These are phyloP conservation scores for Macrolepiota dolichaula DNA, from an alignment of 768 basidiomycete species.

Conservation along the genomic window DNA sequence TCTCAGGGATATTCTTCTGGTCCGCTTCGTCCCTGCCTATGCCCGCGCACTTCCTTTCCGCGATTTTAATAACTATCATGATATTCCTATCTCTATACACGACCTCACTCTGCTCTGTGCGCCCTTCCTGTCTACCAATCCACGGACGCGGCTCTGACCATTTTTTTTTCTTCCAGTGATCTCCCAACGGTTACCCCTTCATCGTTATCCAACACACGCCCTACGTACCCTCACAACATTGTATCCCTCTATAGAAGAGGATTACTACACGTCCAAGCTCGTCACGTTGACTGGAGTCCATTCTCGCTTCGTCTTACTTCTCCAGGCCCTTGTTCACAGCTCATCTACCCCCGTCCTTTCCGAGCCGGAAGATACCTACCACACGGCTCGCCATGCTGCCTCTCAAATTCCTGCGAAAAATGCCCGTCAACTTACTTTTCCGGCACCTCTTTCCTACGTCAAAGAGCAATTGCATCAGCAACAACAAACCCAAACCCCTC, in stretches of 20 bases:
- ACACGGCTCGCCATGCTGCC: slow-evolving; percentile 22
- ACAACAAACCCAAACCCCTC: slow-evolving; percentile 13
- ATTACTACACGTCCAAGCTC: slow-evolving; percentile 34
- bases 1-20: slow-evolving; percentile 36
- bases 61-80: slow-evolving; percentile 36
- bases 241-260: slow-evolving; percentile 27
- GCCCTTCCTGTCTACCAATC: slow-evolving; percentile 20
- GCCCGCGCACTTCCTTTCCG: slow-evolving; percentile 35
- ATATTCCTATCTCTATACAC: slow-evolving; percentile 49
- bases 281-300: slow-evolving; percentile 56
- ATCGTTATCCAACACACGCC: slow-evolving; percentile 70
- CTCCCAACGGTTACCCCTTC: slow-evolving; percentile 61
- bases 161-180: slow-evolving; percentile 41
- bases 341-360: slow-evolving; percentile 42
- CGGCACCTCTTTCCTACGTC: slow-evolving; percentile 63
- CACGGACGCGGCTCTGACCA: slow-evolving; percentile 12
- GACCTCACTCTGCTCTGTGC: slow-evolving; percentile 66
- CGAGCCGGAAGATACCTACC: slow-evolving; percentile 40
- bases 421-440: slow-evolving; percentile 65
- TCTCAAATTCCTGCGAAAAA: slow-evolving; percentile 20
- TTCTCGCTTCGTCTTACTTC: slow-evolving; percentile 69
- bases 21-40: slow-evolving; percentile 60
- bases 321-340: slow-evolving; percentile 72
- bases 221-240: slow-evolving; percentile 46
- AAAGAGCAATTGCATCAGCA: slow-evolving; percentile 12